A percentile compares a stretch with the other conserved stretches of the same genome.
phyloP scores from a whole-genome alignment of 139 green algal genomes.

The Tetratostichococcus sp. region DNA sequence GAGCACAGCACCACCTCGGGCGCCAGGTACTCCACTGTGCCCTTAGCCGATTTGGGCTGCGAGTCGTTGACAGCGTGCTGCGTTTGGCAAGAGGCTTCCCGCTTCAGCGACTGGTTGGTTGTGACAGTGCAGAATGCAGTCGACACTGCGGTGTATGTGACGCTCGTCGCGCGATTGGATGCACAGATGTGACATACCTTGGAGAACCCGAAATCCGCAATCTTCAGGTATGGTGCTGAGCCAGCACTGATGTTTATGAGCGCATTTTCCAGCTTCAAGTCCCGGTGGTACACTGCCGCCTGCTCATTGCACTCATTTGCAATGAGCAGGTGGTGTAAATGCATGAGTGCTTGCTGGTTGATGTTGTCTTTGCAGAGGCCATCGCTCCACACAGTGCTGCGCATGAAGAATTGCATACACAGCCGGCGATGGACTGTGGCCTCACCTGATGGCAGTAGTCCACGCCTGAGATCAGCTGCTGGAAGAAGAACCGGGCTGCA shows the following conservation, averaged over 20 bases:
- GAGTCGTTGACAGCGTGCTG: not conserved
- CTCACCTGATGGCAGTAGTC: slow-evolving; percentile 72
- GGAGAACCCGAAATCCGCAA: slow-evolving; percentile 35
- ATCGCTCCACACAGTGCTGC: not conserved
- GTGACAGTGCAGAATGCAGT: too few species aligned
- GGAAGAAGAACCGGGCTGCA: slow-evolving; percentile 54
- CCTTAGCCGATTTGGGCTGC: not conserved
- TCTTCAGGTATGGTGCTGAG: slow-evolving; percentile 16
- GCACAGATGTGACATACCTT: not conserved
- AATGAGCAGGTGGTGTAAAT: too few species aligned
- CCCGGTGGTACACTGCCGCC: slow-evolving; percentile 19
- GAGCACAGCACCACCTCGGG: slow-evolving; percentile 52
- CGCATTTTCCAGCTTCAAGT: slow-evolving; percentile 76
- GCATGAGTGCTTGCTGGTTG: too few species aligned
- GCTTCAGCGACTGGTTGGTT: too few species aligned
- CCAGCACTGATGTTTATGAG: not conserved
- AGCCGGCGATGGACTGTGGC: too few species aligned
- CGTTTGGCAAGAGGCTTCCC: too few species aligned
- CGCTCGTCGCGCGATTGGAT: too few species aligned
- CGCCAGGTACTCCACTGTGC: slow-evolving; percentile 60
- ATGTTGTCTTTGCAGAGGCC: too few species aligned
- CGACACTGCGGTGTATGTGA: too few species aligned
- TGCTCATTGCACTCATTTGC: not conserved
- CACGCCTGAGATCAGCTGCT: slow-evolving; percentile 56
- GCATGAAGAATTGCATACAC: too few species aligned